Conservation (phyloP, 2,329 filamentous ascomycete genomes). For the Colletotrichum higginsianum region DNA sequence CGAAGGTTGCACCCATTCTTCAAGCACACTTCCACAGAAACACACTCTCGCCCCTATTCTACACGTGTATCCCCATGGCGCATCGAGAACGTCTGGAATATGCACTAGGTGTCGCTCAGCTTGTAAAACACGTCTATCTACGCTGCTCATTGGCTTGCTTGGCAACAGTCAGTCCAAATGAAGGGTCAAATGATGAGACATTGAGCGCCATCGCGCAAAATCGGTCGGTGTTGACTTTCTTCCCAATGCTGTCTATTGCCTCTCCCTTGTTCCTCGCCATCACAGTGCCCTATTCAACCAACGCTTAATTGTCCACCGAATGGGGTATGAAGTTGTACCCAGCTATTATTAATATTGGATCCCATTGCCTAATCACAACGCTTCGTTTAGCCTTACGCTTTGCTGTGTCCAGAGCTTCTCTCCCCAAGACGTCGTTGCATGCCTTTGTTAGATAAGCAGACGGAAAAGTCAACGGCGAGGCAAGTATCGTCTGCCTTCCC, state of each 20-base stretch:
- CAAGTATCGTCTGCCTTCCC: not conserved
- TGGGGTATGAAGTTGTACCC: not conserved
- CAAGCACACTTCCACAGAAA: not conserved
- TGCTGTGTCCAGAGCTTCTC: not conserved
- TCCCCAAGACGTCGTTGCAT: too few relatives aligned
- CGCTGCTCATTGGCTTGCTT: not conserved
- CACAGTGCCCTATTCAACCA: not conserved
- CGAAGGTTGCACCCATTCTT: not conserved
- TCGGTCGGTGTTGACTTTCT: not conserved
- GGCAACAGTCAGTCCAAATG: not conserved
- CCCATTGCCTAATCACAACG: not conserved
- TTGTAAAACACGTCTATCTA: too few relatives aligned
- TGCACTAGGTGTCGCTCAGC: not conserved
- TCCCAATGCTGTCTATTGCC: not conserved
- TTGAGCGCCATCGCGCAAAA: not conserved
- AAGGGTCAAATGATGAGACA: not conserved
- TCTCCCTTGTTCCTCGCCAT: not conserved
- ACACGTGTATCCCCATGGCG: not conserved
- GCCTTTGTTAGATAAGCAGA: not conserved
- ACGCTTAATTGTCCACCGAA: not conserved
- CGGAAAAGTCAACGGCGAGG: not conserved
- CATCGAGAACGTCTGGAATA: conserved; percentile 1
- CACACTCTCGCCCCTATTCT: not conserved
- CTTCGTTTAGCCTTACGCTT: not conserved
- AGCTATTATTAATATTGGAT: not conserved